A percentile compares a stretch with the other conserved stretches of the same genome.
Conservation (phyloP, 2,329 filamentous ascomycete genomes). For the Cryphonectria nitschkei region DNA sequence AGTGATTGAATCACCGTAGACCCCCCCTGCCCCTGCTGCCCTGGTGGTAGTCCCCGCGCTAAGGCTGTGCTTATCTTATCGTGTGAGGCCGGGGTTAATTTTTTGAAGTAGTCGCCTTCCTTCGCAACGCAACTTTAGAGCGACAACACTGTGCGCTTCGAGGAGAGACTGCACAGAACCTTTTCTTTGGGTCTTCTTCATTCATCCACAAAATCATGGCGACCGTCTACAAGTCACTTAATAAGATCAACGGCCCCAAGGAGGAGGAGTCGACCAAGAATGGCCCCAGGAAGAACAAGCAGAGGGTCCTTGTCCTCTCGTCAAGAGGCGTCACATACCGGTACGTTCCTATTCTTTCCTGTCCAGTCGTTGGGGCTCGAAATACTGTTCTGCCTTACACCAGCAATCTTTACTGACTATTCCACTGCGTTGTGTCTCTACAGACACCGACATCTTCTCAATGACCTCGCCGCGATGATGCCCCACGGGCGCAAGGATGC, state of each 20-base stretch:
- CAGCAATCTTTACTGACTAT: slow-evolving; percentile 2
- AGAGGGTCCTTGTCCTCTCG: slow-evolving; percentile 85
- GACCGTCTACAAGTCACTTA: slow-evolving; percentile 75
- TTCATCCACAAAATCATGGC: slow-evolving; percentile 56
- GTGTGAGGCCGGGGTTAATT: slow-evolving; percentile 7
- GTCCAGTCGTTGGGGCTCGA: background rate
- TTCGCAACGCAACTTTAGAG: background rate
- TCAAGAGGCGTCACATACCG: slow-evolving; percentile 90
- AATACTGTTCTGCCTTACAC: background rate
- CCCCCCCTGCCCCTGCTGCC: background rate
- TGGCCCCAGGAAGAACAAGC: slow-evolving; percentile 65
- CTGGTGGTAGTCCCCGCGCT: slow-evolving; percentile 4
- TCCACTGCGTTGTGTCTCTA: background rate
- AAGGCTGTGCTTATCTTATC: slow-evolving; percentile 19
- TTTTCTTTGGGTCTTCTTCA: background rate
- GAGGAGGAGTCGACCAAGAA: slow-evolving; percentile 49
- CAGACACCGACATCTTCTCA: slow-evolving; percentile 90
- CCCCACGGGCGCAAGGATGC: slow-evolving; percentile 93
- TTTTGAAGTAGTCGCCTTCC: background rate
- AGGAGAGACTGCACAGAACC: background rate
- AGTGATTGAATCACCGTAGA: background rate
- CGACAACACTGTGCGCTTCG: background rate
- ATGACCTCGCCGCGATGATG: slow-evolving; percentile 85
- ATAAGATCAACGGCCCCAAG: slow-evolving; percentile 57
- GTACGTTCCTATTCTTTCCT: slow-evolving; percentile 45